Evolutionary conservation across 192 early-diverging fungal genomes (phyloP).

Genomic region (Rhizophagus prolifer): DNA sequence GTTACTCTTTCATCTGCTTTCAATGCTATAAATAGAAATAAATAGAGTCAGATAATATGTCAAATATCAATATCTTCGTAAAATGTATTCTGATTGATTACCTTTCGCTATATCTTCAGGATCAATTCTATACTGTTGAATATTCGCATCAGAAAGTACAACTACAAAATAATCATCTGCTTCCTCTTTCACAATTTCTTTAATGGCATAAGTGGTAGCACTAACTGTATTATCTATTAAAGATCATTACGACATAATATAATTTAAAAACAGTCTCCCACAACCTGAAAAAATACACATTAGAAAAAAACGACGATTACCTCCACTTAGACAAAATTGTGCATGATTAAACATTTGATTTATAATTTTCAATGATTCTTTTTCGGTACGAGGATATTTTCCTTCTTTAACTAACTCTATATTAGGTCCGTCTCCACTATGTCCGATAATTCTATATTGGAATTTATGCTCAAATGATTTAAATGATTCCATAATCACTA

Average conservation of each 20-base stretch:
- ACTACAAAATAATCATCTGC: constrained; percentile 81
- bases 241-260: constrained; percentile 10
- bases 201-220: constrained; percentile 63
- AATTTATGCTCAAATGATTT: constrained; percentile 77
- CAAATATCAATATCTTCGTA: constrained; percentile 16
- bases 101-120: constrained; percentile 63
- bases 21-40: constrained; percentile 43
- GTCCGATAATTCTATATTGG: constrained; percentile 71
- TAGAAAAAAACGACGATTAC: constrained; percentile 13
- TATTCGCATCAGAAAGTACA: constrained; percentile 79
- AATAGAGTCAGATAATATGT: neutral
- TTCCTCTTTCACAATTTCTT: constrained; percentile 68
- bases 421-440: constrained; percentile 74
- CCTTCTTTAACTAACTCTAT: constrained; percentile 68
- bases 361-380: constrained; percentile 68
- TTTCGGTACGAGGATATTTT: constrained; percentile 79
- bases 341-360: constrained; percentile 74
- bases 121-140: constrained; percentile 75
- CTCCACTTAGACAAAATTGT: constrained; percentile 75
- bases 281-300: neutral
- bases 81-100: constrained; percentile 31
- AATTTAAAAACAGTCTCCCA: neutral
- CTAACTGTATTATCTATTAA: constrained; percentile 67
- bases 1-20: constrained; percentile 72
- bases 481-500: constrained; percentile 75